phyloP scores from a whole-genome alignment of 2,329 filamentous ascomycete species.

The Penicillium rolfsii region DNA sequence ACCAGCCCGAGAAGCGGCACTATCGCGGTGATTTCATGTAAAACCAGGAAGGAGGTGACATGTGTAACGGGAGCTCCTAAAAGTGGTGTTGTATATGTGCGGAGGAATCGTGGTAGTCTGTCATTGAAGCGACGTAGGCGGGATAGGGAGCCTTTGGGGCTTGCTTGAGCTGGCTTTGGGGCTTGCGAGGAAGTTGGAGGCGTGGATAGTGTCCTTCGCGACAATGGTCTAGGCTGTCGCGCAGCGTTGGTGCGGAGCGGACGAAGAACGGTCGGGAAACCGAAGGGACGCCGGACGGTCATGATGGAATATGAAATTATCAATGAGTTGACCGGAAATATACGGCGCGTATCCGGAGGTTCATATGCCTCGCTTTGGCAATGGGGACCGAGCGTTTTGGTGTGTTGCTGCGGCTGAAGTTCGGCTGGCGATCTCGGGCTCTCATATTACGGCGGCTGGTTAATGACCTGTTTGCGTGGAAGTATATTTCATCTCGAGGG shows the following conservation, averaged over 20 bases:
- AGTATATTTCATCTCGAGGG: neutral
- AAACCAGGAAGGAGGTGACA: slow-evolving; percentile 79
- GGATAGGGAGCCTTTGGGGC: slow-evolving; percentile 33
- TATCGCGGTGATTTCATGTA: slow-evolving; percentile 91
- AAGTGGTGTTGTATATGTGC: slow-evolving; percentile 69
- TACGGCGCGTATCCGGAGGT: slow-evolving; percentile 10
- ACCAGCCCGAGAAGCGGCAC: slow-evolving; percentile 76
- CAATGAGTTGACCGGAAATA: neutral
- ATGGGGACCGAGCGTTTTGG: neutral
- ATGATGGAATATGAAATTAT: slow-evolving; percentile 13
- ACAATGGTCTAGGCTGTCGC: slow-evolving; percentile 8
- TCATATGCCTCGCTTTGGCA: slow-evolving; percentile 16
- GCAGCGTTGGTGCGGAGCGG: slow-evolving; percentile 22
- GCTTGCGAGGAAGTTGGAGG: slow-evolving; percentile 24
- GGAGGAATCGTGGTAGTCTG: slow-evolving; percentile 68
- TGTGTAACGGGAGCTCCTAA: slow-evolving; percentile 79
- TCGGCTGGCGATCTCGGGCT: slow-evolving; percentile 3
- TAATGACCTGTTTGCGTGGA: neutral
- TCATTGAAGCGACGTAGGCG: slow-evolving; percentile 43
- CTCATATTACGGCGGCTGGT: neutral
- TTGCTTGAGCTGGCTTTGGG: slow-evolving; percentile 19
- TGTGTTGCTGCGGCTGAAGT: slow-evolving; percentile 1
- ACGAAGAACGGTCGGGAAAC: slow-evolving; percentile 14
- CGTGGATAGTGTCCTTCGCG: slow-evolving; percentile 31
- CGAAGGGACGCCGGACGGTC: slow-evolving; percentile 13